Evolutionary conservation across 2,329 filamentous ascomycete genomes (phyloP).

Genomic region (Pestalotiopsis sp.): DNA sequence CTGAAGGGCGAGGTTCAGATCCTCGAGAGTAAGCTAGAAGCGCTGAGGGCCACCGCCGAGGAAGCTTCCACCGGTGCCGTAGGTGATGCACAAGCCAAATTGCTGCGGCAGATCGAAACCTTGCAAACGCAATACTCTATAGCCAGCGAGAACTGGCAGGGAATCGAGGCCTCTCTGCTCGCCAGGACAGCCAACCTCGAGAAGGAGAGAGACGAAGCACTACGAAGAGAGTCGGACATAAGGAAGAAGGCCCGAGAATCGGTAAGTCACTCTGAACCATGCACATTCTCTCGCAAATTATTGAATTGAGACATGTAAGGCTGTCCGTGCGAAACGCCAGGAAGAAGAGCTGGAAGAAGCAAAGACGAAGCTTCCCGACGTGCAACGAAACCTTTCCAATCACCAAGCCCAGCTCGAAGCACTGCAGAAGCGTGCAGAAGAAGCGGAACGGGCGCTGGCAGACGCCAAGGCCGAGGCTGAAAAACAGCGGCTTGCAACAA

Average conservation of each 20-base stretch:
- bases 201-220: constrained; percentile 86
- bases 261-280: constrained; percentile 52
- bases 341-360: constrained; percentile 83
- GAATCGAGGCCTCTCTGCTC: constrained; percentile 85
- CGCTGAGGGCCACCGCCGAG: constrained; percentile 81
- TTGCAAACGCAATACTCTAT: constrained; percentile 93
- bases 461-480: constrained; percentile 55
- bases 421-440: constrained; percentile 66
- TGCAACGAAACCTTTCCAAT: constrained; percentile 65
- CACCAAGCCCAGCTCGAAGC: constrained; percentile 62
- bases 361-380: constrained; percentile 63
- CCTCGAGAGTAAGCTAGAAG: constrained; percentile 88
- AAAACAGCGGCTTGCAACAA: constrained; percentile 44
- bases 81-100: constrained; percentile 84
- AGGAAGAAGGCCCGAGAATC: constrained; percentile 87
- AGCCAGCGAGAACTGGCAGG: constrained; percentile 96
- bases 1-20: constrained; percentile 76
- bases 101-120: constrained; percentile 92
- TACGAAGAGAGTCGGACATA: constrained; percentile 82
- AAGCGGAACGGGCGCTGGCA: constrained; percentile 66
- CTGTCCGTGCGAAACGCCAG: constrained; percentile 63
- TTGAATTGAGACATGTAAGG: constrained; percentile 48
- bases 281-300: background rate
- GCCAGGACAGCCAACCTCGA: constrained; percentile 78
- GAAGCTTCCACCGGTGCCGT: constrained; percentile 83